Percentiles rank a stretch among this genome's conserved stretches.
These are phyloP conservation scores for Diutina pseudorugosa DNA, from an alignment of 1,139 yeast genomes.

Conservation along the genomic window DNA sequence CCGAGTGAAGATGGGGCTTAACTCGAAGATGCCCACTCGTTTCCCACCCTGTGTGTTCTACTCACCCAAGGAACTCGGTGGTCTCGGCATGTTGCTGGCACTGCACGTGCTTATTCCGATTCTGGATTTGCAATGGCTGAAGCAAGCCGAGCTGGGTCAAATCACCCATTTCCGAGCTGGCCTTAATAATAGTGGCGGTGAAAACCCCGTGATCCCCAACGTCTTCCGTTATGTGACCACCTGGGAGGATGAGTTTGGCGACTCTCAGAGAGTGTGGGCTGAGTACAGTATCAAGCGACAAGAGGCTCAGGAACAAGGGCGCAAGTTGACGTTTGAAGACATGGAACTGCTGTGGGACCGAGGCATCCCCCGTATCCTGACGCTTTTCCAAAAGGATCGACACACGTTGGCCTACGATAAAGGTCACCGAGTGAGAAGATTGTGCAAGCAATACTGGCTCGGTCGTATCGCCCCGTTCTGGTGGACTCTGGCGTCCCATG, in stretches of 20 bases:
- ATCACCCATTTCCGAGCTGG: slow-evolving; percentile 93
- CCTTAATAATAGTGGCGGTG: slow-evolving; percentile 26
- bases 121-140: slow-evolving; percentile 82
- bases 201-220: slow-evolving; percentile 58
- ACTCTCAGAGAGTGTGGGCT: slow-evolving; percentile 96
- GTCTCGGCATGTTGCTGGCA: slow-evolving; percentile 95
- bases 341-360: slow-evolving; percentile 92
- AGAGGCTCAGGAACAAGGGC: slow-evolving; percentile 78
- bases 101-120: slow-evolving; percentile 92
- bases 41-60: slow-evolving; percentile 98
- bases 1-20: slow-evolving; percentile 86
- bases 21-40: slow-evolving; percentile 96
- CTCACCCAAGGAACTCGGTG: slow-evolving; percentile 95
- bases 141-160: slow-evolving; percentile 80
- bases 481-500: slow-evolving; percentile 94
- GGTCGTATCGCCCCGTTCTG: slow-evolving; percentile 79
- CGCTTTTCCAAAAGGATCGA: slow-evolving; percentile 88
- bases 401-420: slow-evolving; percentile 92
- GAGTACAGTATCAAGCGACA: slow-evolving; percentile 86
- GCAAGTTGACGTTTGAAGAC: slow-evolving; percentile 85
- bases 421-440: slow-evolving; percentile 79
- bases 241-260: slow-evolving; percentile 94
- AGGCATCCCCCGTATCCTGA: slow-evolving; percentile 92
- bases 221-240: slow-evolving; percentile 84
- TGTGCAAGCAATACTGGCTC: slow-evolving; percentile 62